Evolutionary conservation across 2,329 filamentous ascomycete species (phyloP).

Genomic region (Pyricularia grisea): DNA sequence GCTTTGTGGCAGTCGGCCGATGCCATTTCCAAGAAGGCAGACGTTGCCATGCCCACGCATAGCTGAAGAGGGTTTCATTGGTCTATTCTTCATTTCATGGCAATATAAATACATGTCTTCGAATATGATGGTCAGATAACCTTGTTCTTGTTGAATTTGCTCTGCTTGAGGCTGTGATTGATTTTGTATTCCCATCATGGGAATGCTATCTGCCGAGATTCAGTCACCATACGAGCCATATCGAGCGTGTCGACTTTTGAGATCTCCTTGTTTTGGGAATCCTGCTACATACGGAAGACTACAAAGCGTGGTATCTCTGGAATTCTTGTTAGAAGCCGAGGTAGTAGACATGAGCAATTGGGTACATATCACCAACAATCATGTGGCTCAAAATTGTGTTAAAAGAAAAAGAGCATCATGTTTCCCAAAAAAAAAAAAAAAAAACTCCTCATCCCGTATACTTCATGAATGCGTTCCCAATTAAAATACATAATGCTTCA

Average conservation of each 20-base stretch:
- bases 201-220: neutral
- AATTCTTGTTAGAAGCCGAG: neutral
- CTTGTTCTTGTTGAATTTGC: neutral
- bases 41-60: conserved; percentile 73
- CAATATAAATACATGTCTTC: neutral
- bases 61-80: conserved; percentile 13
- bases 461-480: neutral
- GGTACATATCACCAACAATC: neutral
- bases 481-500: neutral
- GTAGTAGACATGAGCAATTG: neutral
- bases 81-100: neutral
- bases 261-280: neutral
- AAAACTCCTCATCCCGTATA: neutral
- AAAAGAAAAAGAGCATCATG: neutral
- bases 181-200: neutral
- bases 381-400: neutral
- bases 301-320: neutral
- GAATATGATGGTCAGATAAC: neutral
- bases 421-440: neutral
- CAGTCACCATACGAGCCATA: neutral
- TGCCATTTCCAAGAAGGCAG: conserved; percentile 74
- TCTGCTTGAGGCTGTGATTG: neutral
- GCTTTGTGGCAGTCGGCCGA: conserved; percentile 82
- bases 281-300: neutral
- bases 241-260: no score